Conservation (phyloP, 1,284 basidiomycete genomes). For the Phellopilus nigrolimitatus region DNA sequence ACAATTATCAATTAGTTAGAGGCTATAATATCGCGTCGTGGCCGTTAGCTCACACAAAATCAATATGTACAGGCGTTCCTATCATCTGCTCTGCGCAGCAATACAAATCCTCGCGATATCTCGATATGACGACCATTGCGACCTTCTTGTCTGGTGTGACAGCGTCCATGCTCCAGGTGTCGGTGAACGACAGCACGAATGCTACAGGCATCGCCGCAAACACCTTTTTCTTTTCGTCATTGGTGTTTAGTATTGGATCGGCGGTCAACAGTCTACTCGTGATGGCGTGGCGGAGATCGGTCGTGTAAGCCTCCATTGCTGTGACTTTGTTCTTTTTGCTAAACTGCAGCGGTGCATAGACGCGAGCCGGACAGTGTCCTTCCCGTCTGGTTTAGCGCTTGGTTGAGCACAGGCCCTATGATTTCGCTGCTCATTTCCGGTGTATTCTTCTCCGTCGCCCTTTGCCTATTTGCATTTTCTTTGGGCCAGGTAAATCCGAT, state of each 20-base stretch:
- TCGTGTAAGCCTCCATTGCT: constrained; percentile 5
- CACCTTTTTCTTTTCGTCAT: not conserved
- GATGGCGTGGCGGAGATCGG: not conserved
- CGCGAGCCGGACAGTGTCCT: constrained; percentile 4
- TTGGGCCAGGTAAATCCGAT: not conserved
- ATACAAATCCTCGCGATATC: not conserved
- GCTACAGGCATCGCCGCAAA: not conserved
- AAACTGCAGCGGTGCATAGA: not conserved
- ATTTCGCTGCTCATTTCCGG: constrained; percentile 3
- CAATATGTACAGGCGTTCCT: not conserved
- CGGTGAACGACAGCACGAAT: not conserved
- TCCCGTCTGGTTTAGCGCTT: constrained; percentile 5
- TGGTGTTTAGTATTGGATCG: constrained; percentile 6
- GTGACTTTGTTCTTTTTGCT: not conserved
- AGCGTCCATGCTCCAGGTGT: constrained; percentile 5
- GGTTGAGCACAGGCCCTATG: constrained; percentile 12
- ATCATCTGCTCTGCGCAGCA: constrained; percentile 1
- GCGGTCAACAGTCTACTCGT: constrained; percentile 4
- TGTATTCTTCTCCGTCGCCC: constrained; percentile 4
- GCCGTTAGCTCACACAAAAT: not conserved
- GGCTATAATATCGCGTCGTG: not conserved
- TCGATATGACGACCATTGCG: constrained; percentile 8
- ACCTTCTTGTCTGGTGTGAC: constrained; percentile 7
- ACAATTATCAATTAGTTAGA: not conserved
- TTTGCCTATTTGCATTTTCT: constrained; percentile 5